Evolutionary conservation across 1,284 basidiomycete species (phyloP).

Genomic region (Spongispora temasekensis): DNA sequence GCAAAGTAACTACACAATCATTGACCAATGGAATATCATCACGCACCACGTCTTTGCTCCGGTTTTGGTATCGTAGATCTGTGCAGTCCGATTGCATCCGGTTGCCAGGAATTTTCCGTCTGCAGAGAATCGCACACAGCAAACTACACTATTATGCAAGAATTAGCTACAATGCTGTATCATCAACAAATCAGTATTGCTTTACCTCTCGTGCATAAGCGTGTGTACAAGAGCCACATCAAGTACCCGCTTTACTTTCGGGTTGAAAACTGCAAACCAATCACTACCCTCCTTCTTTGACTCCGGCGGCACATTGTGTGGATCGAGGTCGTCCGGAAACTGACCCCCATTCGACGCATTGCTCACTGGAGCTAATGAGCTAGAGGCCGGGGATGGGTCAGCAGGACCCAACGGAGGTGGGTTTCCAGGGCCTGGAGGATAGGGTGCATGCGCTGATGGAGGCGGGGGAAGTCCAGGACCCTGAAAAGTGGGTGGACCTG

Average conservation of each 20-base stretch:
- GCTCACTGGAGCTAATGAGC: conserved; percentile 27
- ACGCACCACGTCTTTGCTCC: conserved; percentile 63
- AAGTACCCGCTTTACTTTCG: conserved; percentile 77
- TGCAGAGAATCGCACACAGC: conserved; percentile 81
- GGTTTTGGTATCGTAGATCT: conserved; percentile 76
- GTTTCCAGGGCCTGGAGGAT: conserved; percentile 40
- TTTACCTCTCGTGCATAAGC: conserved; percentile 88
- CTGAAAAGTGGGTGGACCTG: conserved; percentile 37
- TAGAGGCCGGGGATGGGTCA: conserved; percentile 29
- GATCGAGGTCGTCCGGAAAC: conserved; percentile 52
- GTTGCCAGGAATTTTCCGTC: conserved; percentile 80
- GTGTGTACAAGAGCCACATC: conserved; percentile 93
- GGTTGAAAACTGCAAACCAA: conserved; percentile 96
- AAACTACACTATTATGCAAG: conserved; percentile 59
- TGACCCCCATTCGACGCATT: conserved; percentile 33
- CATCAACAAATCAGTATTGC: conserved; percentile 8
- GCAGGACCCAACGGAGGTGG: conserved; percentile 30
- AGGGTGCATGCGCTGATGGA: conserved; percentile 36
- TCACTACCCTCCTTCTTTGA: conserved; percentile 83
- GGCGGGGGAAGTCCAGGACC: conserved; percentile 40
- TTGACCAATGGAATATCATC: not conserved
- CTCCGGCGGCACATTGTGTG: conserved; percentile 49
- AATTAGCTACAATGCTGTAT: conserved; percentile 10
- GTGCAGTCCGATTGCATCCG: conserved; percentile 76
- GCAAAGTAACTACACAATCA: conserved; percentile 12